A percentile compares a stretch with the other conserved stretches of the same genome.
Evolutionary conservation across 768 basidiomycete species (phyloP).

Genomic region (Strobilomyces echinocephalus): DNA sequence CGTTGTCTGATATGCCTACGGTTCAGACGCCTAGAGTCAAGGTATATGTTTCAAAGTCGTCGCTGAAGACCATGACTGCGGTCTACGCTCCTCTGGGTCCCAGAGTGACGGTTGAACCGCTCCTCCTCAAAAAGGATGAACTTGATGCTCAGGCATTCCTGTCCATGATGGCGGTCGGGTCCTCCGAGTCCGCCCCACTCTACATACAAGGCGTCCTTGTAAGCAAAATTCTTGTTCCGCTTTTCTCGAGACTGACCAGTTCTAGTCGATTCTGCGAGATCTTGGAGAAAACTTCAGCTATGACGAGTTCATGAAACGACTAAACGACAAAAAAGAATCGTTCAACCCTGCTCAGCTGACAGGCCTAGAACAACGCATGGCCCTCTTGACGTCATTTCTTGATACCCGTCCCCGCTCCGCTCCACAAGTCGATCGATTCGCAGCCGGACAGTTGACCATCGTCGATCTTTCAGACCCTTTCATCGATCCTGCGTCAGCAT

Average conservation of each 20-base stretch:
- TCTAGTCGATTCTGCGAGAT: conserved; percentile 56
- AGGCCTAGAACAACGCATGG: conserved; percentile 60
- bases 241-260: conserved; percentile 7
- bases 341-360: conserved; percentile 56
- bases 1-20: conserved; percentile 32
- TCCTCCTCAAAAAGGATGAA: conserved; percentile 54
- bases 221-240: conserved; percentile 17
- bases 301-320: conserved; percentile 40
- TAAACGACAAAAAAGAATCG: conserved; percentile 43
- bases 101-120: conserved; percentile 47
- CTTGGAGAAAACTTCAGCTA: conserved; percentile 59
- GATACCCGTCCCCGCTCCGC: conserved; percentile 21
- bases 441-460: conserved; percentile 56
- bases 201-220: conserved; percentile 70
- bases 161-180: conserved; percentile 70
- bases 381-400: conserved; percentile 55
- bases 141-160: conserved; percentile 65
- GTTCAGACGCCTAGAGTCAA: conserved; percentile 31
- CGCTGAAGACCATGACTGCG: conserved; percentile 53
- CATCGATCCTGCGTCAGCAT: conserved; percentile 61
- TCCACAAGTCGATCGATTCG: conserved; percentile 38
- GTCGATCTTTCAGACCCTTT: conserved; percentile 72
- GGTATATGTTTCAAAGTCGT: conserved; percentile 60
- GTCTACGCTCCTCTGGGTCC: conserved; percentile 51
- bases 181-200: conserved; percentile 56